phyloP scores from a whole-genome alignment of 345 rosid species.

The Eucalyptus erythrocorys region DNA sequence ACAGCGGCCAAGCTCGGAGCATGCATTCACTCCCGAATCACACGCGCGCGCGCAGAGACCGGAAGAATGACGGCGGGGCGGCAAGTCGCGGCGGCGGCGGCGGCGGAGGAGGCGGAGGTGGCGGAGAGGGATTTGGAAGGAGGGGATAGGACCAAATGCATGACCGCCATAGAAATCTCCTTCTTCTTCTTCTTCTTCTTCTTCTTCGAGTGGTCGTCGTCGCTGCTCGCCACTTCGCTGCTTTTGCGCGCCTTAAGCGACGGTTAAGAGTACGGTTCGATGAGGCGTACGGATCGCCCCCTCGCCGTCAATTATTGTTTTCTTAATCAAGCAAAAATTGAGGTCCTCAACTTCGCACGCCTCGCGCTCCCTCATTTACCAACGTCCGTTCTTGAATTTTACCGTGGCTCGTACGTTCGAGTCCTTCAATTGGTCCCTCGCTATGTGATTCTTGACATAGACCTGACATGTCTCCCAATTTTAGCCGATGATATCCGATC shows the following conservation, averaged over 20 bases:
- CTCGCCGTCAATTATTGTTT: background rate
- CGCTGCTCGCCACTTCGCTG: background rate
- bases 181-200: background rate
- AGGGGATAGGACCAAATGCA: conserved; percentile 40
- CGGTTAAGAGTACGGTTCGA: background rate
- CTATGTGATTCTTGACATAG: background rate
- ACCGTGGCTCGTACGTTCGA: background rate
- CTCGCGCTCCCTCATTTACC: background rate
- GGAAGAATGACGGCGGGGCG: conserved; percentile 94
- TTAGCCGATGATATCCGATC: background rate
- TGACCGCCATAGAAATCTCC: background rate
- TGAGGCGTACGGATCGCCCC: background rate
- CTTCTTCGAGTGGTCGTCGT: background rate
- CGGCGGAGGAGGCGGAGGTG: conserved; percentile 1
- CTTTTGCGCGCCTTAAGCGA: background rate
- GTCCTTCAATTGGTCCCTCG: background rate
- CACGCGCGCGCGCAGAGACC: conserved; percentile 1
- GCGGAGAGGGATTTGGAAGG: conserved; percentile 16
- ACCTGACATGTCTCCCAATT: background rate
- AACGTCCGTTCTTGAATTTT: background rate
- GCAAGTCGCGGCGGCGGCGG: conserved; percentile 4
- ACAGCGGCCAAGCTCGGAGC: background rate
- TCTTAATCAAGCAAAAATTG: background rate
- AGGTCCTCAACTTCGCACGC: background rate
- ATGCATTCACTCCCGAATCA: background rate